Evolutionary conservation across 495 filamentous ascomycete species (phyloP), one percentile per base, ranked within the genome.

Genomic region (Rhypophila decipiens): DNA sequence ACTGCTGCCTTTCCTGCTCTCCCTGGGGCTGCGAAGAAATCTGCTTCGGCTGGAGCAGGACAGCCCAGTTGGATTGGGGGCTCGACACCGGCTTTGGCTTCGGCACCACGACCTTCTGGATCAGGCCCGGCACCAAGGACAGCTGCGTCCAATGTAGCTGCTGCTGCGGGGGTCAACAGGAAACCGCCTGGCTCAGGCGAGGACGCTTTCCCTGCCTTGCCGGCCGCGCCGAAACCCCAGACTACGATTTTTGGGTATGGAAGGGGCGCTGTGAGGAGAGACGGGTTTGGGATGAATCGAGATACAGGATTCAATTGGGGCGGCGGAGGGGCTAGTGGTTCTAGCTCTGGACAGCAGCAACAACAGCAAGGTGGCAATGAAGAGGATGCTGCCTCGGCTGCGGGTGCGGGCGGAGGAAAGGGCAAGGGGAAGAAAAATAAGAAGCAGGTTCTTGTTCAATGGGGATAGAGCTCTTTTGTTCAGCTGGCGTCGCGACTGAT

Each of bases 191-290:
- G 39, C 19, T 49, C 37, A 36, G 44, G 58, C 44, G 61, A 65
- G 55, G 84, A 87, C 38, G 82, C 84, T 0, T 96, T 95, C 61
- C 90, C 90, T 2, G 83, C 88, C 3, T 75, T 96, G 4, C 90
- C 90, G 0, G 70, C 80, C 0, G 89, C 86, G 8, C 71, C 81
- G 0, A 94, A 88, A 56, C 88, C 88, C 1, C 82, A 81, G 47
- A 86, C 82, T 5, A 78, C 87, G 5, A 85, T 93, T 52, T 87
- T 87, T 20, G 89, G 88, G 1, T 86, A 90, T 52, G 85, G 84
- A 0, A 74, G 76, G 0, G 2, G 77, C 1, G 1, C 84, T 0
- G 83, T 77, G 18, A 82, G 93, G 24, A 76, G 84, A 38, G 75
- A 88, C 65, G 83, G 88, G 49, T 69, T 80, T 27, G 73, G 74